These are phyloP conservation scores for Crucihimalaya himalaica DNA, from an alignment of 345 rosid species.

Conservation along the genomic window DNA sequence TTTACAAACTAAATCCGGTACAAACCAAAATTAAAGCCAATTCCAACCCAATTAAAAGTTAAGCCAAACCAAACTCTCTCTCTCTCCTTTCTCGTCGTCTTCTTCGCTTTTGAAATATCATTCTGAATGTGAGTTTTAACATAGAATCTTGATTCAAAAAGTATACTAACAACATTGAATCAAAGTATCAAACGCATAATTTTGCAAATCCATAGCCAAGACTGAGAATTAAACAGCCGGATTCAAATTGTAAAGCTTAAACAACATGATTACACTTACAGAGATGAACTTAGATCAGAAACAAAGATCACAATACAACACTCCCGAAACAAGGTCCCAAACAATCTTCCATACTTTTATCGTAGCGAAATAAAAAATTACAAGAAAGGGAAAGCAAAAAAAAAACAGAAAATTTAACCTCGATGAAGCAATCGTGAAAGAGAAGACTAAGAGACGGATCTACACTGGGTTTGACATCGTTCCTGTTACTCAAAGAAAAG, in stretches of 20 bases:
- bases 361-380: neutral
- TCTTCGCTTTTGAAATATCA: too few species aligned
- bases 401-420: constrained; percentile 41
- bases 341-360: neutral
- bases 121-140: too few species aligned
- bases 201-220: neutral
- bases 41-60: too few species aligned
- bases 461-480: constrained; percentile 35
- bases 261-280: neutral
- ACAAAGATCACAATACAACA: neutral
- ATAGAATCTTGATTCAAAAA: neutral
- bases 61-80: too few species aligned
- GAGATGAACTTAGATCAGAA: neutral
- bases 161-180: neutral
- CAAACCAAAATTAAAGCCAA: too few species aligned
- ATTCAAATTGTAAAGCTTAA: neutral
- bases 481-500: too few species aligned
- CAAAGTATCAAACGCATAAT: constrained; percentile 3
- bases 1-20: too few species aligned
- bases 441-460: constrained; percentile 59
- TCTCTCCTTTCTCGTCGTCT: too few species aligned
- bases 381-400: neutral
- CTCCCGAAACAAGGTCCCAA: neutral
- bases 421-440: constrained; percentile 74
- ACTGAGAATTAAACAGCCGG: neutral